phyloP scores from a whole-genome alignment of 176 grass and related monocot genomes.

The Pontederia paniculata region DNA sequence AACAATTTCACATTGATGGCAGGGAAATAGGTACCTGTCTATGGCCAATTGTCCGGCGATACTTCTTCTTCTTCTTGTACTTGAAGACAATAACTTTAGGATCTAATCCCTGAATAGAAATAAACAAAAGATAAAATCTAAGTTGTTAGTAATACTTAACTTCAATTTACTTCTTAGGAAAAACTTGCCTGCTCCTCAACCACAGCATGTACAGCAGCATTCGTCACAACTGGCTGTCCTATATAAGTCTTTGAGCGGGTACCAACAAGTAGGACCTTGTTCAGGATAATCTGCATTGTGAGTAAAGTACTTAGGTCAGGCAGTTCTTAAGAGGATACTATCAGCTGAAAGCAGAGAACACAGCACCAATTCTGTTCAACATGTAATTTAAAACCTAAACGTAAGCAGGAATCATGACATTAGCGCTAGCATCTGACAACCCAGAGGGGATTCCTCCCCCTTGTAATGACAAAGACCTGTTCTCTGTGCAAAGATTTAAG shows the following conservation, averaged over 20 bases:
- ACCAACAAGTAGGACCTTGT: slow-evolving; percentile 84
- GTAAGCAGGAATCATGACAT: too few species aligned
- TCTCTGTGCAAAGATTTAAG: too few species aligned
- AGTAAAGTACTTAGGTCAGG: slow-evolving; percentile 14
- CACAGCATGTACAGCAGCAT: slow-evolving; percentile 91
- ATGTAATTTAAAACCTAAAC: too few species aligned
- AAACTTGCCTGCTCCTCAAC: slow-evolving; percentile 58
- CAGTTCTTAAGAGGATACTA: background rate
- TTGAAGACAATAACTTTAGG: slow-evolving; percentile 83
- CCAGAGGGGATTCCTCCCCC: too few species aligned
- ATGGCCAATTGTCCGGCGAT: slow-evolving; percentile 74
- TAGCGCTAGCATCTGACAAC: too few species aligned
- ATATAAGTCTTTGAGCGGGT: slow-evolving; percentile 86
- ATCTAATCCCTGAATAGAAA: slow-evolving; percentile 56
- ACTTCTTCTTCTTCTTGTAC: slow-evolving; percentile 97
- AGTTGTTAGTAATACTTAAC: slow-evolving; percentile 1
- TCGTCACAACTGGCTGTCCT: slow-evolving; percentile 92
- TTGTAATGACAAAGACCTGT: too few species aligned
- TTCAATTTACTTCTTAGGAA: slow-evolving; percentile 2
- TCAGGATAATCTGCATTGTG: slow-evolving; percentile 69
- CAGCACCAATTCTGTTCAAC: too few species aligned
- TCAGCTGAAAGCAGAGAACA: too few species aligned
- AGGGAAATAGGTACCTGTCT: slow-evolving; percentile 46
- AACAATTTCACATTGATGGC: background rate
- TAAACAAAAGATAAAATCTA: slow-evolving; percentile 7